Evolutionary conservation across 140 eudicot genomes (phyloP).

Genomic region (Oenanthe javanica): DNA sequence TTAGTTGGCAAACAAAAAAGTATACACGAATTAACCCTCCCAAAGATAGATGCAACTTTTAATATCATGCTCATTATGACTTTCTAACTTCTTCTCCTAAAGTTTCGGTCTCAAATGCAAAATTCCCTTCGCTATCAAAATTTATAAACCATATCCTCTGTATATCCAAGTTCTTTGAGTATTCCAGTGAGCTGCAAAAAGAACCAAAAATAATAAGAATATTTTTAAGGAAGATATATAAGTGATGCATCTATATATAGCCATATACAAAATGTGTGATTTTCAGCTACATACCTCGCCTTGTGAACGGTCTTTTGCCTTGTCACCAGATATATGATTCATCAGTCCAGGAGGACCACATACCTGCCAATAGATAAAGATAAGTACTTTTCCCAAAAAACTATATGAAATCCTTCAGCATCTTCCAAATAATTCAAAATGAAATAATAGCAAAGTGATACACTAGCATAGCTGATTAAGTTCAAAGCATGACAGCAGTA

Average conservation of each 20-base stretch:
- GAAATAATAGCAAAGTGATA: neutral
- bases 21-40: neutral
- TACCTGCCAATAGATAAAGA: conserved; percentile 32
- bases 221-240: neutral
- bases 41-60: neutral
- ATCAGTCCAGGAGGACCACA: conserved; percentile 99
- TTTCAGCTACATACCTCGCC: conserved; percentile 60
- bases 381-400: neutral
- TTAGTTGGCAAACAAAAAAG: neutral
- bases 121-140: conserved; percentile 26
- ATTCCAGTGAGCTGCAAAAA: conserved; percentile 58
- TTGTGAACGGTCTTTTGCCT: conserved; percentile 74
- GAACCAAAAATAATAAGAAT: neutral
- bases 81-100: neutral
- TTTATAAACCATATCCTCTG: conserved; percentile 84
- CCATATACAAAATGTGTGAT: neutral
- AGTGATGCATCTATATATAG: neutral
- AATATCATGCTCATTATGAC: neutral
- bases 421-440: neutral
- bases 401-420: neutral
- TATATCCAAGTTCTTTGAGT: conserved; percentile 93
- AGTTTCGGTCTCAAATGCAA: neutral
- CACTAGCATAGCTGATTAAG: neutral
- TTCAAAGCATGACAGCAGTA: neutral
- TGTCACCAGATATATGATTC: conserved; percentile 81